phyloP scores from a whole-genome alignment of 768 basidiomycete genomes.

The Cubamyces lactineus region DNA sequence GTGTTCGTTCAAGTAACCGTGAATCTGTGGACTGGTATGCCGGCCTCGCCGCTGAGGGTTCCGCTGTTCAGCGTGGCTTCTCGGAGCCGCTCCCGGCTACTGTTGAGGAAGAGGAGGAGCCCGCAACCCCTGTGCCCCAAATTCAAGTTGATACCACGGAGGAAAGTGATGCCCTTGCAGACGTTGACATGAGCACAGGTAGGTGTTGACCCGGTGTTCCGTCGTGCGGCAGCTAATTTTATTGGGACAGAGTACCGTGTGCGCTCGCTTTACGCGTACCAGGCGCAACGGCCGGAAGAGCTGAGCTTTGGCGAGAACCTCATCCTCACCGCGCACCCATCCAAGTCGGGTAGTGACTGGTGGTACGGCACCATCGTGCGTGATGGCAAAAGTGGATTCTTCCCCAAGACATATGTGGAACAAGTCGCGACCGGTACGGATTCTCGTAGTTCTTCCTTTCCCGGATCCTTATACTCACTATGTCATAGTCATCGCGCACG shows the following conservation, averaged over 20 bases:
- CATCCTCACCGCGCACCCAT: constrained; percentile 79
- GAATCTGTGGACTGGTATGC: constrained; percentile 93
- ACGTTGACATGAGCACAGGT: constrained; percentile 72
- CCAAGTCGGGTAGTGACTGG: constrained; percentile 88
- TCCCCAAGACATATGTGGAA: constrained; percentile 89
- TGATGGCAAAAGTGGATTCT: constrained; percentile 76
- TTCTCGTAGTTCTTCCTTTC: not conserved
- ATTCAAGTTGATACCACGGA: constrained; percentile 55
- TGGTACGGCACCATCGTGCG: constrained; percentile 81
- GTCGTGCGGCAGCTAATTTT: constrained; percentile 11
- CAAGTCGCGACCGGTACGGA: constrained; percentile 66
- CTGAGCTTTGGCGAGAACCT: constrained; percentile 87
- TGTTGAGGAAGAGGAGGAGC: constrained; percentile 65
- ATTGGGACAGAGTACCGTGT: constrained; percentile 63
- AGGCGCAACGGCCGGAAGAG: constrained; percentile 87
- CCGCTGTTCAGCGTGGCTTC: constrained; percentile 37
- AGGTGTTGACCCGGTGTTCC: constrained; percentile 29
- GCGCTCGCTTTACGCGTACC: constrained; percentile 82
- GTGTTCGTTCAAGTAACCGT: constrained; percentile 49
- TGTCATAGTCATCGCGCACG: constrained; percentile 65
- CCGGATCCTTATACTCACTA: not conserved
- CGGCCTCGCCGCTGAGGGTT: constrained; percentile 78
- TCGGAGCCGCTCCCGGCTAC: constrained; percentile 52
- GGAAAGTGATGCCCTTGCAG: constrained; percentile 58
- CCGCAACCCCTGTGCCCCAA: constrained; percentile 46